phyloP scores from a whole-genome alignment of 768 basidiomycete species.

The Trametes cinnabarina region DNA sequence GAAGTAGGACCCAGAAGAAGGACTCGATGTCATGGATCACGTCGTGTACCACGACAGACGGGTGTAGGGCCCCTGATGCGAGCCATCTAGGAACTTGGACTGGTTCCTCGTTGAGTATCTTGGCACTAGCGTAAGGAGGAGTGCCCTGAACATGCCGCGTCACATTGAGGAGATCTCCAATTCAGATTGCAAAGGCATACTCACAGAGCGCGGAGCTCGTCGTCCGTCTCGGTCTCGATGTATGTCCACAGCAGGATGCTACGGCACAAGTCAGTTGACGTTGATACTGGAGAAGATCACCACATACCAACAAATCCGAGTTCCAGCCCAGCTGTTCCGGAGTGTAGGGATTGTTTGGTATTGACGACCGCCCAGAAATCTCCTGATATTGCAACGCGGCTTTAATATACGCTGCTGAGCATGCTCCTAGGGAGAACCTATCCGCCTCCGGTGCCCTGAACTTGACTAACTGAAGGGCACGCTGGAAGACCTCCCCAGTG shows the following conservation, averaged over 20 bases:
- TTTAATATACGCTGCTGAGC: background rate
- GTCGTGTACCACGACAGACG: background rate
- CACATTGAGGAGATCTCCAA: too few species aligned
- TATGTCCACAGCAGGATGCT: background rate
- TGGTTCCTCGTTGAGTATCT: background rate
- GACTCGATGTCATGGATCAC: background rate
- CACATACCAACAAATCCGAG: background rate
- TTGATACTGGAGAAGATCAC: background rate
- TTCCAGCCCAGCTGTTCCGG: background rate
- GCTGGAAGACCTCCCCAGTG: background rate
- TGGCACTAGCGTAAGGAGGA: background rate
- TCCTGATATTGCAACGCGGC: background rate
- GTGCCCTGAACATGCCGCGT: background rate
- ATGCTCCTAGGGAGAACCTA: too few species aligned
- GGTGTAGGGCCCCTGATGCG: background rate
- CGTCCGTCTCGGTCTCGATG: background rate
- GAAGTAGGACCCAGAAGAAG: background rate
- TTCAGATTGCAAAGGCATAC: background rate
- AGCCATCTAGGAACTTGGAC: background rate
- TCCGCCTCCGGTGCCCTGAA: background rate
- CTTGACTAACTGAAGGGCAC: background rate
- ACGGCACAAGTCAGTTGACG: background rate
- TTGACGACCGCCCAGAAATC: background rate
- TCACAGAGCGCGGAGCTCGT: background rate
- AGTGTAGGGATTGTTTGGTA: background rate